Conservation (phyloP, 148 eudicot species). For the Persicaria tinctoria region DNA sequence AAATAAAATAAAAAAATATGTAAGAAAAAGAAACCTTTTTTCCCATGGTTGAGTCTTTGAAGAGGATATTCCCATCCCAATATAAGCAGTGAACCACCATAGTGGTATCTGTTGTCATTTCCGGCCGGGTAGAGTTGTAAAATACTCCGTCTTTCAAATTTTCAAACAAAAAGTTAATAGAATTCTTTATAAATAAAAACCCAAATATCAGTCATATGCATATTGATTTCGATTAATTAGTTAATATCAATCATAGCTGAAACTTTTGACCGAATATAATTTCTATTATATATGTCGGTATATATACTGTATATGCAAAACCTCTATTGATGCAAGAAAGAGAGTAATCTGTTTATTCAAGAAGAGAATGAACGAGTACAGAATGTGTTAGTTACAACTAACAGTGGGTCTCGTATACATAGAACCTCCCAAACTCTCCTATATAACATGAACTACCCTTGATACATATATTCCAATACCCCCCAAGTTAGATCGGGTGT, state of each 20-base stretch:
- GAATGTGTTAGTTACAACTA: no score
- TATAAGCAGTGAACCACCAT: background rate
- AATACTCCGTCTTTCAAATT: no score
- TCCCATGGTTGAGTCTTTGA: background rate
- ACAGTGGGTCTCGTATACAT: no score
- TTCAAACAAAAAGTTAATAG: background rate
- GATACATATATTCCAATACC: no score
- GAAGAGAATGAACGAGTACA: no score
- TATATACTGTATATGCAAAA: background rate
- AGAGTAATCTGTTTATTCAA: no score
- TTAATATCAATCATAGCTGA: background rate
- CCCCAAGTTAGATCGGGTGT: no score
- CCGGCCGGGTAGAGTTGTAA: background rate
- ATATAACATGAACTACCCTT: no score
- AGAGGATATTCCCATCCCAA: background rate
- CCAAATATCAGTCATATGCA: background rate
- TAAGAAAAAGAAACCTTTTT: background rate
- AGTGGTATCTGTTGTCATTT: background rate
- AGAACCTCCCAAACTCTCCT: no score
- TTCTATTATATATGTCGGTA: background rate
- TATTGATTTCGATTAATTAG: background rate
- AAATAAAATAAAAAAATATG: no score
- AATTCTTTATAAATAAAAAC: background rate
- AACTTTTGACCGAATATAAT: slow-evolving; percentile 8
- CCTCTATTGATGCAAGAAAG: no score